Evolutionary conservation across 2,329 filamentous ascomycete species (phyloP).

Genomic region (Penicillium sp.): DNA sequence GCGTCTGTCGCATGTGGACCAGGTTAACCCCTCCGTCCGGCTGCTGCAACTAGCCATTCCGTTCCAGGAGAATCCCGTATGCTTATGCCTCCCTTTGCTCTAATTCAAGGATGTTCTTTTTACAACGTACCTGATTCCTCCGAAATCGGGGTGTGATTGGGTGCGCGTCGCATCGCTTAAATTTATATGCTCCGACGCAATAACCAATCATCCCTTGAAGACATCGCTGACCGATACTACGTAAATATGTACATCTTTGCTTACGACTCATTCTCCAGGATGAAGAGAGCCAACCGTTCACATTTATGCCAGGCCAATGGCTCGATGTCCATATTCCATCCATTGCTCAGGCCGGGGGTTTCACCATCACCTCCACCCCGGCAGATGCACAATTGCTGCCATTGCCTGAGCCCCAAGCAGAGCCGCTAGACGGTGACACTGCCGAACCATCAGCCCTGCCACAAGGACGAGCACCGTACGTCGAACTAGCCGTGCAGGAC

Average conservation of each 20-base stretch:
- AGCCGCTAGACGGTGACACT: constrained; percentile 20
- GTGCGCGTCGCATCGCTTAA: too few relatives aligned
- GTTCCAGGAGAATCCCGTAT: constrained; percentile 51
- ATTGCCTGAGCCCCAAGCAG: constrained; percentile 19
- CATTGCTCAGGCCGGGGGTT: constrained; percentile 71
- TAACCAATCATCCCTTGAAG: too few relatives aligned
- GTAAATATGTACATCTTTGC: too few relatives aligned
- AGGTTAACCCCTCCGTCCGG: constrained; percentile 65
- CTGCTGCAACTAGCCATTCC: constrained; percentile 64
- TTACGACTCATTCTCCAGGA: constrained; percentile 14
- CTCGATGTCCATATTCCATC: constrained; percentile 75
- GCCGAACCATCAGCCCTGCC: constrained; percentile 21
- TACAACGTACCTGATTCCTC: too few relatives aligned
- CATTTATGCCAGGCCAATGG: constrained; percentile 85
- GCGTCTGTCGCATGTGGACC: constrained; percentile 57
- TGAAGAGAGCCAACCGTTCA: constrained; percentile 31
- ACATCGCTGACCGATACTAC: too few relatives aligned
- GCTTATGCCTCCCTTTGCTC: constrained; percentile 8
- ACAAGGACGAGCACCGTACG: constrained; percentile 47
- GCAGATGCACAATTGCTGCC: constrained; percentile 48
- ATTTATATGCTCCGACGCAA: neutral
- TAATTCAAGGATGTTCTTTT: too few relatives aligned
- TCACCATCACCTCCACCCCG: constrained; percentile 80
- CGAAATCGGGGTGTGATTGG: too few relatives aligned
- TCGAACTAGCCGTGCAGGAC: constrained; percentile 76